Base-by-base conservation (phyloP, 2,329 filamentous ascomycete genomes). In the Pseudogymnoascus sp. region DNA sequence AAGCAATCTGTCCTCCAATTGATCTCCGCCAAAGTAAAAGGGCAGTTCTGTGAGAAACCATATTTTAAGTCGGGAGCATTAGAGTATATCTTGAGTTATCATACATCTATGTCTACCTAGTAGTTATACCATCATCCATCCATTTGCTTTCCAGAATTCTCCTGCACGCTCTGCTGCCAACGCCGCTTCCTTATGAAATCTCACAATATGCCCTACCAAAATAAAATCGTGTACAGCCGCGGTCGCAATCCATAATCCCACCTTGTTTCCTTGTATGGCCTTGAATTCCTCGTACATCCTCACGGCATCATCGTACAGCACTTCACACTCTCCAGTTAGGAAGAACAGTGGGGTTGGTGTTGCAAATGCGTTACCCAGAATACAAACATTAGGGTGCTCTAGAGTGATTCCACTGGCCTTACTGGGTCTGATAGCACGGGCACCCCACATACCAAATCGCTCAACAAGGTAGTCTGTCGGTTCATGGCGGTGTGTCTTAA, bases 141-240 rank as follows among this genome's bases (percentile, higher is more conserved):
- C 4, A 37, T 37, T 13, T 37, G 36, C 13, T 37, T 37, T 37
- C 5, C 36, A 37, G 36, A 37, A 37, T 37, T 37, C 13, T 37
- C 5, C 36, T 37, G 36, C 36, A 15, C 13, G 36, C 13, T 37
- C 13, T 15, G 5, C 13, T 37, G 13, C 36, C 36, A 37, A 37
- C 5, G 36, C 36, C 25, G 71, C 74, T 66, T 75, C 73, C 48
- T 74, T 69, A 59, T 75, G 67, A 64, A 79, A 81, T 0, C 79
- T 79, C 2, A 78, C 18, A 1, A 73, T 13, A 15, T 71, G 63
- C 0, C 76, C 79, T 1, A 77, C 2, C 2, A 77, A 58, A 15
- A 80, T 62, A 6, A 80, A 75, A 68, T 82, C 80, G 67, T 82
- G 80, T 15, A 74, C 74, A 5, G 73, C 76, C 9, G 68, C 64